Evolutionary conservation across 768 basidiomycete genomes (phyloP).

Genomic region (Leccinum broughii): DNA sequence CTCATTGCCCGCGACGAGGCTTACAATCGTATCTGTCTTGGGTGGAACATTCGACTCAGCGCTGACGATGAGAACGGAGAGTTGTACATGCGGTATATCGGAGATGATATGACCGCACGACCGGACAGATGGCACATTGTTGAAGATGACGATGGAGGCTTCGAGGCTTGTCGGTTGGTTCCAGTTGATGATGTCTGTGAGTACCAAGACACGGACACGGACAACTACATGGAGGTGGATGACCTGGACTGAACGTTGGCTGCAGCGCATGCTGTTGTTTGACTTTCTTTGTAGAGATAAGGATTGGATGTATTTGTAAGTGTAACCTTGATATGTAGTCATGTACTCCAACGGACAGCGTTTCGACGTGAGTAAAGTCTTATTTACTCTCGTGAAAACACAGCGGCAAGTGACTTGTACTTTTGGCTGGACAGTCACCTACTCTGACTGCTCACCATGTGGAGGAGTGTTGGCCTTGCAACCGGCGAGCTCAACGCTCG

Average conservation of each 20-base stretch:
- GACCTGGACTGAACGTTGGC: slow-evolving; percentile 10
- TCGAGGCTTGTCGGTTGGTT: slow-evolving; percentile 44
- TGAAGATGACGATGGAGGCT: slow-evolving; percentile 39
- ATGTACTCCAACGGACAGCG: background rate
- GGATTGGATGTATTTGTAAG: slow-evolving; percentile 12
- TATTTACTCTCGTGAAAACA: no score
- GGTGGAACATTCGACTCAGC: slow-evolving; percentile 64
- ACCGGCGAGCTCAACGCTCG: background rate
- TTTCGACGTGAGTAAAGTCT: background rate
- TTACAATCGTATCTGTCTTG: slow-evolving; percentile 55
- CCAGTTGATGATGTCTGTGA: slow-evolving; percentile 35
- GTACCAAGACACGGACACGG: slow-evolving; percentile 41
- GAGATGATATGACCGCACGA: slow-evolving; percentile 41
- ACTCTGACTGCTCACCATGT: background rate
- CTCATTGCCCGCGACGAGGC: slow-evolving; percentile 46
- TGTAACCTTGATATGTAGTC: background rate
- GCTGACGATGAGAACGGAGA: slow-evolving; percentile 43
- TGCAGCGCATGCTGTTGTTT: background rate
- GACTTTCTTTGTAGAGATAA: background rate
- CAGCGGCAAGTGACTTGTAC: background rate
- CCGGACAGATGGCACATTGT: slow-evolving; percentile 46
- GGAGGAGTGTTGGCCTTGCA: background rate
- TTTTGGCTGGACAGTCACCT: background rate
- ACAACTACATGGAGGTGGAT: slow-evolving; percentile 37
- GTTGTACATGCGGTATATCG: slow-evolving; percentile 40